Conservation (phyloP, 306 rosid species). For the Quercus mongolica region DNA sequence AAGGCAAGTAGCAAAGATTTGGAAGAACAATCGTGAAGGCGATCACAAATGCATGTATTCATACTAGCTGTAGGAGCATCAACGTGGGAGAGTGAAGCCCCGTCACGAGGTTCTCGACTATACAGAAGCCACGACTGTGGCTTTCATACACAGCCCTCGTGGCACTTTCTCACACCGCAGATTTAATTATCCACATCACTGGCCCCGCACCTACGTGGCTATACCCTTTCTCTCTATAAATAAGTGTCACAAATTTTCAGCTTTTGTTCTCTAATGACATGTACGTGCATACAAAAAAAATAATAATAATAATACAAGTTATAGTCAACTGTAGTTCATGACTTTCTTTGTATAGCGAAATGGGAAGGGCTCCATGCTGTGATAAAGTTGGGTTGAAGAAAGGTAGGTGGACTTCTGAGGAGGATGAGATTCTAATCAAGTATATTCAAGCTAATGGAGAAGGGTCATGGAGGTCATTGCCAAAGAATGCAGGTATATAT, state of each 20-base stretch:
- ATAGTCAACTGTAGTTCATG: neutral
- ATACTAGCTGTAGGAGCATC: neutral
- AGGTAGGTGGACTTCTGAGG: constrained; percentile 83
- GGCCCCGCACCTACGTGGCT: neutral
- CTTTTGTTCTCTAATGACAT: neutral
- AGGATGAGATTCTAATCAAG: constrained; percentile 54
- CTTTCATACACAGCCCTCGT: constrained; percentile 24
- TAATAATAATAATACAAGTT: neutral
- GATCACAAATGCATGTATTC: neutral
- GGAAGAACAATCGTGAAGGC: neutral
- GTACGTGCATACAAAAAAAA: neutral
- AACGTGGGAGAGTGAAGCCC: constrained; percentile 57
- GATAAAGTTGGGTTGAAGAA: constrained; percentile 77
- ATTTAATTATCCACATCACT: neutral
- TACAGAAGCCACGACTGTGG: constrained; percentile 58
- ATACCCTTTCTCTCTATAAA: constrained; percentile 23
- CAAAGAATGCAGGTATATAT: constrained; percentile 72
- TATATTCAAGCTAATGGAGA: constrained; percentile 71
- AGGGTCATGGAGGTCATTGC: constrained; percentile 89
- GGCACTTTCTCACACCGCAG: constrained; percentile 55
- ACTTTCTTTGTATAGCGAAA: neutral
- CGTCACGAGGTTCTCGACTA: constrained; percentile 30
- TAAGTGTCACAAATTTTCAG: neutral
- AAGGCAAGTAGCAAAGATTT: neutral
- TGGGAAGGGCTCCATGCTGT: constrained; percentile 95